Base-by-base conservation (phyloP, 768 basidiomycete species). In the Agaricus blazei region DNA sequence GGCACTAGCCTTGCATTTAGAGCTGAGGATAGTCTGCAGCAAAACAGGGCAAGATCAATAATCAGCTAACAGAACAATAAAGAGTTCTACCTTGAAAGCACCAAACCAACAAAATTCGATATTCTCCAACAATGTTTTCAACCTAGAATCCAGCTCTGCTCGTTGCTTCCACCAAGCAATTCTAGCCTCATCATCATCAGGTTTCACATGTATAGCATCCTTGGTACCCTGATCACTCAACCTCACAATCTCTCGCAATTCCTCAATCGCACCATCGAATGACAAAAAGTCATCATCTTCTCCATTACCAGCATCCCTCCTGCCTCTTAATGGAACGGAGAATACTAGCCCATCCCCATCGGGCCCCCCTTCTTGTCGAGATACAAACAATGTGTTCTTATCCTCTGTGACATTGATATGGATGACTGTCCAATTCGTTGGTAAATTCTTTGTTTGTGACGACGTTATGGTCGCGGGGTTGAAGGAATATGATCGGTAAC, bases 51-150 rank as follows among this genome's bases (percentile, higher is more conserved):
- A 34, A 53, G 38, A 51, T 29, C 44, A 37, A 8, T 7, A 57
- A 29, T 41, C 14, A 31, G 31, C 8, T 56, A 27, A 52, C 8
- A 42, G 14, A 57, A 49, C 19, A 8, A 8, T 37, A 3, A 3
- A 19, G 12, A 15, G 40, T 7, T 34, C 19, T 48, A 94, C 95
- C 84, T 98, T 98, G 81, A 97, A 98, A 23, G 88, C 93, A 1
- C 97, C 96, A 2, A 99, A 76, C 97, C 97, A 98, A 64, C 90
- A 93, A 62, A 90, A 94, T 67, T 98, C 97, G 43, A 99, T 85
- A 59, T 87, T 92, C 59, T 83, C 82, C 34, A 97, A 67, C 5
- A 99, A 69, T 29, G 83, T 82, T 54, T 81, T 75, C 63, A 99
- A 66, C 24, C 93, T 79, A 46, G 73, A 75, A 63, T 98, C 94